Evolutionary conservation across 2,329 filamentous ascomycete genomes (phyloP).

Genomic region (Plectosphaerella sp.): DNA sequence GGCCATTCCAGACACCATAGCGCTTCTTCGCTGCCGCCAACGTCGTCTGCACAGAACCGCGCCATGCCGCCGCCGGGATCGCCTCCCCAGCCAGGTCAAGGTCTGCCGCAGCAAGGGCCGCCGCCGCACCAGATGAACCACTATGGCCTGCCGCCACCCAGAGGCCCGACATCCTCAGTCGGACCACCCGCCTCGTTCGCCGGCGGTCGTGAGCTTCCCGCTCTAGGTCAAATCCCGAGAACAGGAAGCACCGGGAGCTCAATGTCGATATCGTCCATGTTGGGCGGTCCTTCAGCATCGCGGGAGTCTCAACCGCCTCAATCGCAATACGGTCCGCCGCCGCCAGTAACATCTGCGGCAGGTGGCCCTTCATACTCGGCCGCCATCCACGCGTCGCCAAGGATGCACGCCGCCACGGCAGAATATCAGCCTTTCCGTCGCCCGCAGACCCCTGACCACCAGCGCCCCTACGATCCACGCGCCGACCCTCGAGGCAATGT

Average conservation of each 20-base stretch:
- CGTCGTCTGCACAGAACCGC: conserved; percentile 25
- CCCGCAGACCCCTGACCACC: conserved; percentile 70
- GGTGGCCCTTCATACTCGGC: conserved; percentile 19
- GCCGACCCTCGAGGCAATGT: conserved; percentile 43
- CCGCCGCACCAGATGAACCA: conserved; percentile 26
- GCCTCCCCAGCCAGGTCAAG: conserved; percentile 32
- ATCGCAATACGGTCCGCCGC: conserved; percentile 31
- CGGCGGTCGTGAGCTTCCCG: conserved; percentile 47
- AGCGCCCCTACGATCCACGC: conserved; percentile 47
- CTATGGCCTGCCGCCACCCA: conserved; percentile 42
- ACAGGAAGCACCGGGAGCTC: conserved; percentile 44
- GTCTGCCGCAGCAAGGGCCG: conserved; percentile 23
- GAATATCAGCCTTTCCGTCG: conserved; percentile 61
- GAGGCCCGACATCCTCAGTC: conserved; percentile 35
- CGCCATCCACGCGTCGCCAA: conserved; percentile 50
- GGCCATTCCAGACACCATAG: conserved; percentile 38
- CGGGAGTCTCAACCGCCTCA: conserved; percentile 37
- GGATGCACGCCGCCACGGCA: conserved; percentile 47
- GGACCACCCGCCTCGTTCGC: conserved; percentile 41
- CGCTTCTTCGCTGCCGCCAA: conserved; percentile 35
- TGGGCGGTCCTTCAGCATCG: conserved; percentile 42
- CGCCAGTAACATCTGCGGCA: neutral
- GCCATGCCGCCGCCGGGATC: conserved; percentile 43
- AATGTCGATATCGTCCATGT: conserved; percentile 60
- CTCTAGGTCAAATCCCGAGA: conserved; percentile 44